Evolutionary conservation across 352 stramenopile species (phyloP).

Genomic region (Globisporangium apiculatum): DNA sequence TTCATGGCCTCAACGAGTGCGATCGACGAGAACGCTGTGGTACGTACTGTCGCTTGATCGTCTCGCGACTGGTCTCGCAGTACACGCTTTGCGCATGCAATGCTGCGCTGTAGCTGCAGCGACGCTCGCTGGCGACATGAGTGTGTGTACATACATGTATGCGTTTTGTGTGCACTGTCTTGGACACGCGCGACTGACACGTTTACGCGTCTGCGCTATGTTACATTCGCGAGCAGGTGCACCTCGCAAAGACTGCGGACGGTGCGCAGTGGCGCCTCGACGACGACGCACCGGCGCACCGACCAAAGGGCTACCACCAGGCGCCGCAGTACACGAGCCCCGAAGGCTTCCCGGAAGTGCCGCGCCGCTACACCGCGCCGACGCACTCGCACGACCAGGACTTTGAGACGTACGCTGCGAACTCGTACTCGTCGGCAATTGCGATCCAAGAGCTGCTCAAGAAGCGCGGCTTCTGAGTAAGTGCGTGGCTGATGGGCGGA

Average conservation of each 20-base stretch:
- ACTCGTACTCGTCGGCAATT: conserved; percentile 84
- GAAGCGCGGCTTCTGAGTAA: conserved; percentile 63
- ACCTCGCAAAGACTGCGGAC: conserved; percentile 42
- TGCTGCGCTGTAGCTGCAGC: neutral
- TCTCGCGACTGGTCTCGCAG: neutral
- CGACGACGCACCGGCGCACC: conserved; percentile 44
- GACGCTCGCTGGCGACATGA: too few relatives aligned
- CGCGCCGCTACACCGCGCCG: conserved; percentile 65
- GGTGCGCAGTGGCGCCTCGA: conserved; percentile 64
- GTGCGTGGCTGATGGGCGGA: neutral
- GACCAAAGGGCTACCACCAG: conserved; percentile 55
- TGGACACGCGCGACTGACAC: neutral
- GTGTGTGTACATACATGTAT: neutral
- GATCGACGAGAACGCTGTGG: conserved; percentile 37
- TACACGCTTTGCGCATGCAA: neutral
- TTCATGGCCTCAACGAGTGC: conserved; percentile 56
- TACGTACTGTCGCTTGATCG: conserved; percentile 17
- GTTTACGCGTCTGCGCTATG: too few relatives aligned
- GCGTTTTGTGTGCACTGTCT: neutral
- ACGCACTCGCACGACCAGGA: conserved; percentile 63
- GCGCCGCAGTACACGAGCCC: conserved; percentile 50
- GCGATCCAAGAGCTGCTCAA: conserved; percentile 76
- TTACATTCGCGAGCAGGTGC: conserved; percentile 10
- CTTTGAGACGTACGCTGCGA: conserved; percentile 76
- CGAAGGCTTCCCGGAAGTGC: conserved; percentile 65